Evolutionary conservation across 257 asterid genomes (phyloP).

Genomic region (Primulina eburnea): DNA sequence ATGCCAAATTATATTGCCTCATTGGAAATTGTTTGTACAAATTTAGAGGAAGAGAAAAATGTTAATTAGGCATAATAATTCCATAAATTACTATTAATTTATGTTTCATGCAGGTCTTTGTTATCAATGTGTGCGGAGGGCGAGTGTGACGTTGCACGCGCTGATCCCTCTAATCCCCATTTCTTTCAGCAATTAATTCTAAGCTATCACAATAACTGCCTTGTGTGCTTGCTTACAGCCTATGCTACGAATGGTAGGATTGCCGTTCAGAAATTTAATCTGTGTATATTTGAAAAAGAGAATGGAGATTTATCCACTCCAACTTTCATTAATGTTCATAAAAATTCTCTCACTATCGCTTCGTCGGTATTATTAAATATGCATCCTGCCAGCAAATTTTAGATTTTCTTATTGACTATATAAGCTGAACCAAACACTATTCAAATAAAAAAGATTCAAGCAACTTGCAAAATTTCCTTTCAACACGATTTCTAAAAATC

Average conservation of each 20-base stretch:
- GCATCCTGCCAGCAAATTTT: too few species aligned
- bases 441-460: too few species aligned
- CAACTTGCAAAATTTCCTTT: too few species aligned
- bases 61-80: background rate
- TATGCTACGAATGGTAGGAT: background rate
- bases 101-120: background rate
- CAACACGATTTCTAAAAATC: too few species aligned
- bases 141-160: background rate
- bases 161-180: background rate
- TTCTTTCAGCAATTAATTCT: background rate
- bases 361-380: too few species aligned
- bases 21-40: background rate
- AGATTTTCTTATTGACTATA: too few species aligned
- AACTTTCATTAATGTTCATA: background rate
- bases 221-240: background rate
- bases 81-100: too few species aligned
- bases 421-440: too few species aligned
- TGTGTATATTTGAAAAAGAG: background rate
- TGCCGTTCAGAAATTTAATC: background rate
- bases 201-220: conserved; percentile 10
- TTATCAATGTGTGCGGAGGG: background rate
- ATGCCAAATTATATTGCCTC: background rate
- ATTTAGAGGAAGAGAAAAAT: conserved; percentile 2
- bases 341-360: background rate
- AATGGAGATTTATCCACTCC: background rate